Evolutionary conservation across 495 filamentous ascomycete genomes (phyloP).

Genomic region (Usnea hakonensis): DNA sequence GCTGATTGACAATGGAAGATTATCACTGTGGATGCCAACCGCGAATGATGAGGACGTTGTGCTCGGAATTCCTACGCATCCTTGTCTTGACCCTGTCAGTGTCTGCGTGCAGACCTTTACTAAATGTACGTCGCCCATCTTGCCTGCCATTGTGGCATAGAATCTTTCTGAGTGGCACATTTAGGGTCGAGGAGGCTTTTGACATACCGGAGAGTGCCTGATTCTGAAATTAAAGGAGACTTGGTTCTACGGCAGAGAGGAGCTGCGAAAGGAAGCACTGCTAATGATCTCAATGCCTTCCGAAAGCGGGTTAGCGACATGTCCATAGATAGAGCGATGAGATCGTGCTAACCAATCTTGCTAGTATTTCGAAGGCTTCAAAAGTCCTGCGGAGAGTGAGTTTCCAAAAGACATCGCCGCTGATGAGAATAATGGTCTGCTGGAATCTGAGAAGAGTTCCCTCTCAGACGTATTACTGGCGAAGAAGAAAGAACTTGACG

Average conservation of each 20-base stretch:
- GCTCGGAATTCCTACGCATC: constrained; percentile 69
- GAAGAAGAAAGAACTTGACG: not conserved
- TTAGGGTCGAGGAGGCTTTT: constrained; percentile 79
- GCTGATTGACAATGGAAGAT: constrained; percentile 73
- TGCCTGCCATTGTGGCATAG: constrained; percentile 6
- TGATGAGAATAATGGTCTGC: not conserved
- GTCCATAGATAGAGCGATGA: not conserved
- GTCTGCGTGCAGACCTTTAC: constrained; percentile 81
- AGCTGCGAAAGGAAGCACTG: constrained; percentile 32
- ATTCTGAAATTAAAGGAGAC: constrained; percentile 44
- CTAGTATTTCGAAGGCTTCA: constrained; percentile 48
- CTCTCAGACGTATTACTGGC: not conserved
- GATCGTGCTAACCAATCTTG: not conserved
- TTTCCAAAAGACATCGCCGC: not conserved
- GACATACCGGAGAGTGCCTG: constrained; percentile 68
- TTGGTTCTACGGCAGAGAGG: constrained; percentile 35
- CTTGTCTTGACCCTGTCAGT: constrained; percentile 63
- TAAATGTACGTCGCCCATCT: constrained; percentile 55
- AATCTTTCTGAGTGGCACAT: too few relatives aligned
- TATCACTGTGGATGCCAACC: constrained; percentile 97
- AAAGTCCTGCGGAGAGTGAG: not conserved
- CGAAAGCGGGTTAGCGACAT: constrained; percentile 41
- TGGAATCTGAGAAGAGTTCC: not conserved
- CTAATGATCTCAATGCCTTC: constrained; percentile 76
- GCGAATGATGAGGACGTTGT: constrained; percentile 69